Conservation (phyloP, 192 early-diverging fungal species). For the Entomortierella beljakovae region DNA sequence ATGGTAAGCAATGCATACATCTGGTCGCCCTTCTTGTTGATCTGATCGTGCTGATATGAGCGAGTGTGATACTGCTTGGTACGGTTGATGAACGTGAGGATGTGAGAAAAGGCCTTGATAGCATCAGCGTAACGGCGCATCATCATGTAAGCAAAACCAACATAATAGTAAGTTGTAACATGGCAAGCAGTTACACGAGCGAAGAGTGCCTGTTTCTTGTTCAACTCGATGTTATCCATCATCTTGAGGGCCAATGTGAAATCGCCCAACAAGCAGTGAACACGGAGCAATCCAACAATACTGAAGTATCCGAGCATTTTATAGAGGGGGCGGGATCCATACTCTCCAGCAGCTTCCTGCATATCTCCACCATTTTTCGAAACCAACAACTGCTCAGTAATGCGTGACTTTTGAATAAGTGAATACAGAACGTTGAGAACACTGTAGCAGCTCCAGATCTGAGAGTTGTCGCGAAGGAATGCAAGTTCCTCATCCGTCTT, state of each 20-base stretch:
- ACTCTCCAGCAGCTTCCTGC: slow-evolving; percentile 89
- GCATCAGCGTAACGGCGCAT: slow-evolving; percentile 97
- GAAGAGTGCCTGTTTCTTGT: slow-evolving; percentile 92
- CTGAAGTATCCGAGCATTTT: slow-evolving; percentile 98
- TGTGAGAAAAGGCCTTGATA: slow-evolving; percentile 90
- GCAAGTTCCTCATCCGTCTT: slow-evolving; percentile 85
- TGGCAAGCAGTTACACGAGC: slow-evolving; percentile 97
- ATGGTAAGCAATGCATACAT: slow-evolving; percentile 95
- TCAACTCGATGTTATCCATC: slow-evolving; percentile 95
- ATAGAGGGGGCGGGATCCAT: slow-evolving; percentile 90
- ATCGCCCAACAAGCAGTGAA: slow-evolving; percentile 96
- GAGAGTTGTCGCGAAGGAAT: slow-evolving; percentile 84
- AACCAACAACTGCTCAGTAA: slow-evolving; percentile 93
- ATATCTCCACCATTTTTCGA: slow-evolving; percentile 91
- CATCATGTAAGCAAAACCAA: slow-evolving; percentile 99
- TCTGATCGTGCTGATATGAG: slow-evolving; percentile 91
- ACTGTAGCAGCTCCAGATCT: slow-evolving; percentile 96
- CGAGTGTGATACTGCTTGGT: slow-evolving; percentile 96
- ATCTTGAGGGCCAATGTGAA: slow-evolving; percentile 96
- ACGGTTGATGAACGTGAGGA: slow-evolving; percentile 89
- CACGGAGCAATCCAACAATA: slow-evolving; percentile 91
- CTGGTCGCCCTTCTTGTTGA: slow-evolving; percentile 93
- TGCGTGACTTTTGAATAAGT: slow-evolving; percentile 94
- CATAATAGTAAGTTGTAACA: slow-evolving; percentile 97
- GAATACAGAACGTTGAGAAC: slow-evolving; percentile 97